phyloP scores from a whole-genome alignment of 2,329 filamentous ascomycete species.

The Akanthomyces lecanii region DNA sequence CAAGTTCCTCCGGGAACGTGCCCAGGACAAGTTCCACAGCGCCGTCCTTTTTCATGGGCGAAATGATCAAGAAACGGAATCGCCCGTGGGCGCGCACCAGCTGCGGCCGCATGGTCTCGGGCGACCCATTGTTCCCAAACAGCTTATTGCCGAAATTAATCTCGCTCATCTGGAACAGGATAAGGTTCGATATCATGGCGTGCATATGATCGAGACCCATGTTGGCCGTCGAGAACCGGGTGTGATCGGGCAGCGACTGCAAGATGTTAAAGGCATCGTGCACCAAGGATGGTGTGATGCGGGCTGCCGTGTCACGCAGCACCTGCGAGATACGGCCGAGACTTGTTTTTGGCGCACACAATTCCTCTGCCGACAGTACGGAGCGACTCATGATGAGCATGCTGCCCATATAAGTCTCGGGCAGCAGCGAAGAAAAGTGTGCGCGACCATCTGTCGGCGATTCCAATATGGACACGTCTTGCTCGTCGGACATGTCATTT shows the following conservation, averaged over 20 bases:
- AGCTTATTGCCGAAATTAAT: constrained; percentile 27
- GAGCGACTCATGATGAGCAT: constrained; percentile 27
- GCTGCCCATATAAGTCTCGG: constrained; percentile 28
- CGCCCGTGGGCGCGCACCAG: constrained; percentile 25
- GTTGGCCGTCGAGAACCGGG: constrained; percentile 23
- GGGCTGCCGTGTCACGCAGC: constrained; percentile 24
- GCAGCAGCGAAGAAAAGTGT: constrained; percentile 27
- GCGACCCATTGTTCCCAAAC: constrained; percentile 25
- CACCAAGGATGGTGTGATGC: constrained; percentile 25
- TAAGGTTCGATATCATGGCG: constrained; percentile 29
- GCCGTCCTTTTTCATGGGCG: constrained; percentile 28
- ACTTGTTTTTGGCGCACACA: constrained; percentile 27
- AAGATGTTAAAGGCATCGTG: constrained; percentile 28
- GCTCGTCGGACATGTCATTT: constrained; percentile 17
- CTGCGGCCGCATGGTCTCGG: constrained; percentile 27
- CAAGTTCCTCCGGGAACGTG: constrained; percentile 27
- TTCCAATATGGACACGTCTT: constrained; percentile 32
- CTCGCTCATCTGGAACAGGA: constrained; percentile 27
- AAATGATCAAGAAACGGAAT: constrained; percentile 26
- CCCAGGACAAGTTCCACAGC: constrained; percentile 28
- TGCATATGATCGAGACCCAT: constrained; percentile 27
- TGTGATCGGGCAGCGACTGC: constrained; percentile 26
- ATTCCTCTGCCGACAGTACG: constrained; percentile 22
- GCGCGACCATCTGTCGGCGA: constrained; percentile 30
- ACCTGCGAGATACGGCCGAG: constrained; percentile 24